Evolutionary conservation across 176 grass and related monocot genomes (phyloP), one percentile per base, ranked within the genome.

Genomic region (Carex littledalei): DNA sequence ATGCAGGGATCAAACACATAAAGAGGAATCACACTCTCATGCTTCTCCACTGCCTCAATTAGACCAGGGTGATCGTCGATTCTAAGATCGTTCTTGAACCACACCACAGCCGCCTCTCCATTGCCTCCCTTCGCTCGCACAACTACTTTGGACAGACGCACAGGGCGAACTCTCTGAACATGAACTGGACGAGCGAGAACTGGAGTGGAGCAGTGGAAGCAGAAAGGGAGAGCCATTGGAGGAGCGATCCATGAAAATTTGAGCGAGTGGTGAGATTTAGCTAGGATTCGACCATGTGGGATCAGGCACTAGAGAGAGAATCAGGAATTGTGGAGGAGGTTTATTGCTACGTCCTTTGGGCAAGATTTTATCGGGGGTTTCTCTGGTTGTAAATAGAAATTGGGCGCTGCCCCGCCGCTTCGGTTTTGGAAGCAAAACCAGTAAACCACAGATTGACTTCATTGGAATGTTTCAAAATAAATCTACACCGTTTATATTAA

Each of bases 31-130:
- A 98, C 93, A 16, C 62, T 80, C 79, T 89, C 71, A 74, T 88
- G 88, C 85, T 86, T 86, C 71, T 87, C 82, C 10, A 90, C 86
- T 4, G 79, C 91, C 64, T 89, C 86, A 87, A 57, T 87, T 59
- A 94, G 83, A 50, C 95, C 93, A 8, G 93, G 95, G 83, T 95
- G 93, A 84, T 95, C 95, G 55, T 95, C 88, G 61, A 92, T 49
- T 84, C 95, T 91, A 72, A 98, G 92, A 47, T 98, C 95, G 84
- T 95, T 92, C 95, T 94, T 98, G 81, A 95, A 98, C 95, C 95
- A 98, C 72, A 98, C 93, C 82, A 98, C 85, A 13, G 93, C 93
- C 14, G 91, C 31, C 54, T 67, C 84, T 63, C 84, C 76, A 41
- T 62, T 86, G 45, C 57, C 34, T 21, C n/a, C 63, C 22, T 78